phyloP scores from a whole-genome alignment of 192 early-diverging fungal species.

The Backusella sp. region DNA sequence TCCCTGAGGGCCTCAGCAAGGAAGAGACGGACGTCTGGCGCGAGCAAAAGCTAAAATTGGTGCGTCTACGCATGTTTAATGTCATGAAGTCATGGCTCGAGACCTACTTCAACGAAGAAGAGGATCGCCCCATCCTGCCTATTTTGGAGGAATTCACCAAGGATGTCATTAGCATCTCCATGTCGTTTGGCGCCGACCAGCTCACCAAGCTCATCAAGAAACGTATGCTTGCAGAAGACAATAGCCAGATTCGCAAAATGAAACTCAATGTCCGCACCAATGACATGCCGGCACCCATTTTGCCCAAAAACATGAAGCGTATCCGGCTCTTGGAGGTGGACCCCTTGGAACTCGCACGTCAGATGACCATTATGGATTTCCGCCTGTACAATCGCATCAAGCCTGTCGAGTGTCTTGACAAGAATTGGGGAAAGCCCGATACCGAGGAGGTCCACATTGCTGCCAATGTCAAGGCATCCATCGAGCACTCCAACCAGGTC shows the following conservation, averaged over 20 bases:
- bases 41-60: slow-evolving; percentile 82
- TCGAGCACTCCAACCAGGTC: slow-evolving; percentile 76
- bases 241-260: slow-evolving; percentile 59
- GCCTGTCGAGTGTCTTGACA: slow-evolving; percentile 83
- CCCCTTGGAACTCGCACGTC: slow-evolving; percentile 91
- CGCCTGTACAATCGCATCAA: slow-evolving; percentile 76
- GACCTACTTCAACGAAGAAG: slow-evolving; percentile 74
- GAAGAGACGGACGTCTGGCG: slow-evolving; percentile 77
- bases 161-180: slow-evolving; percentile 23
- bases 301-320: slow-evolving; percentile 74
- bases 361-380: slow-evolving; percentile 89
- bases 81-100: slow-evolving; percentile 93
- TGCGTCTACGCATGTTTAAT: slow-evolving; percentile 85
- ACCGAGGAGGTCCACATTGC: slow-evolving; percentile 49
- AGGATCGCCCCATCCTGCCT: slow-evolving; percentile 47
- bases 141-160: slow-evolving; percentile 20
- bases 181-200: slow-evolving; percentile 34
- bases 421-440: slow-evolving; percentile 78
- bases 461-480: slow-evolving; percentile 86
- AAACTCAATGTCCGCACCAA: slow-evolving; percentile 60
- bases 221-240: slow-evolving; percentile 34
- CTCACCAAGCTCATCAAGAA: slow-evolving; percentile 32
- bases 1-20: slow-evolving; percentile 63
- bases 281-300: slow-evolving; percentile 71
- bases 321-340: slow-evolving; percentile 85